Evolutionary conservation across 1,139 yeast genomes (phyloP).

Genomic region (Pichia kudriavzevii): DNA sequence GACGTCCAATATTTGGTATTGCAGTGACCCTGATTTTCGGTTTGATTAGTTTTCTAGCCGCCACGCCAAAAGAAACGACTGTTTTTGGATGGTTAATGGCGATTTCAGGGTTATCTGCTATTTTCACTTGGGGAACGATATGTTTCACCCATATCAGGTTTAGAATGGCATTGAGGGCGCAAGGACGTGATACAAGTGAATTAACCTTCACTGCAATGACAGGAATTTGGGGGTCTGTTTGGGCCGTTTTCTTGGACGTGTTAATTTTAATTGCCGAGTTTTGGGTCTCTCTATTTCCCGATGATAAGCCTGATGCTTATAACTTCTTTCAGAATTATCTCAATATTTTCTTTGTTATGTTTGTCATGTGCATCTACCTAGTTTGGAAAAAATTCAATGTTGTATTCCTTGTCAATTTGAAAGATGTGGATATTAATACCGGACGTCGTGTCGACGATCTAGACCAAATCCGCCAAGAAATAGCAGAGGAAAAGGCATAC

Average conservation of each 20-base stretch:
- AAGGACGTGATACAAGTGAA: constrained; percentile 48
- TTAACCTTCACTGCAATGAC: constrained; percentile 57
- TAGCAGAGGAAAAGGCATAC: constrained; percentile 46
- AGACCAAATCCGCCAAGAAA: constrained; percentile 51
- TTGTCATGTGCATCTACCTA: constrained; percentile 28
- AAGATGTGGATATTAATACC: constrained; percentile 52
- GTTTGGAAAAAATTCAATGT: constrained; percentile 29
- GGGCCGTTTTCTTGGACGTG: constrained; percentile 49
- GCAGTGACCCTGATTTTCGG: constrained; percentile 49
- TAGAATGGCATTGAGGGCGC: constrained; percentile 58
- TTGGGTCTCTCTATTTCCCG: constrained; percentile 38
- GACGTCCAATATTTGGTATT: constrained; percentile 64
- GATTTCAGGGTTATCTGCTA: constrained; percentile 68
- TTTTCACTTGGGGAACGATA: constrained; percentile 75
- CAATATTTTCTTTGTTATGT: constrained; percentile 41
- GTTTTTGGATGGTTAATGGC: constrained; percentile 78
- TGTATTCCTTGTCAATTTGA: constrained; percentile 33
- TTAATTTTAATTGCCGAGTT: constrained; percentile 60
- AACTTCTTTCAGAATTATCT: constrained; percentile 42
- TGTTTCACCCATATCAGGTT: constrained; percentile 67
- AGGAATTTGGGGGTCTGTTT: constrained; percentile 60
- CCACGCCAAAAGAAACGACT: constrained; percentile 48
- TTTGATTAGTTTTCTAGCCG: constrained; percentile 63
- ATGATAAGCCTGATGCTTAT: constrained; percentile 29
- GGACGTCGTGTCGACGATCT: constrained; percentile 58